Base-by-base conservation (phyloP, 2,329 filamentous ascomycete genomes). In the Xylogone sp. region DNA sequence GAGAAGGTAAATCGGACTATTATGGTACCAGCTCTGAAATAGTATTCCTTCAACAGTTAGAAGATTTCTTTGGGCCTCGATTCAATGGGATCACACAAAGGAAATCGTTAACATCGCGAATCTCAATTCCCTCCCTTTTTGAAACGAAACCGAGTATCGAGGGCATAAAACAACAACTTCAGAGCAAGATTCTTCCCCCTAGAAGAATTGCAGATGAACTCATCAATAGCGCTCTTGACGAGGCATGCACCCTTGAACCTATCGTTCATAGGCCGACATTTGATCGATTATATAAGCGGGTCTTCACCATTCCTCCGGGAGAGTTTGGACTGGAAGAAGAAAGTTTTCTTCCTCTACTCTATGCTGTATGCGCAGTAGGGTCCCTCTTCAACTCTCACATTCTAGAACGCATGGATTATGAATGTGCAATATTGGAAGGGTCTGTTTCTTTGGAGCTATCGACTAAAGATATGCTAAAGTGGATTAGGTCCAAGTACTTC, bases 1-100 rank as follows among this genome's bases (percentile, higher is more conserved):
- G 96, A 59, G 84, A 86, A 61, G 92, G 92, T 42, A 84, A 93
- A 59, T 95, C 90, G 83, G 90, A 96, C 68, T 97, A 96, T 62
- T 90, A 95, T 62, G 92, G 92, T 43, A 88, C 88, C 59, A 96
- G 92, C 0, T 97, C 93, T 1, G 90, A 91, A 2, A 79, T 91
- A 43, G 89, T 91, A 57, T 97, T 96, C 68, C 79, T 96, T 61
- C 82, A 84, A 56, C 83, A 88, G 50, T 85, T 97, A 78, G 86
- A 90, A 63, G 88, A 94, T 61, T 87, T 96, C 63, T 88, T 96
- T 56, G 86, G 88, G 45, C 82, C 86, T 55, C 75, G 92, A 59
- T 39, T 49, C 18, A 42, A 53, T 59, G 78, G 91, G 47, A 85
- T 84, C 20, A 78, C 91, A 47, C 84, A 84, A 19, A 79, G 81